Evolutionary conservation across 1,284 basidiomycete species (phyloP).

Genomic region (Cryptococcus sp.): DNA sequence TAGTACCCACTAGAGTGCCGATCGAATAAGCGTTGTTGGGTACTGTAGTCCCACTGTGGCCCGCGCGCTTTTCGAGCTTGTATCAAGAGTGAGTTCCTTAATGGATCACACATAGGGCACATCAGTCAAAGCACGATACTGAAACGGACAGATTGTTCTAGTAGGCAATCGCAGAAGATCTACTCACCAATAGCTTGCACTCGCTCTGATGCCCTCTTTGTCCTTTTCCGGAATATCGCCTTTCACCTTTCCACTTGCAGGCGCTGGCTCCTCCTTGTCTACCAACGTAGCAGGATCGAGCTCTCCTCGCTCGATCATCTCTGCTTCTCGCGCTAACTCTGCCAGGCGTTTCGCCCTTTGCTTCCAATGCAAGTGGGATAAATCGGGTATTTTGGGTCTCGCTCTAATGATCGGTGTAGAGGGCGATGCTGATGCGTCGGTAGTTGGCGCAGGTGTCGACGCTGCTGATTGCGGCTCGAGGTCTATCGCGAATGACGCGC

Average conservation of each 20-base stretch:
- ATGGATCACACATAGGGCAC: conserved; percentile 1
- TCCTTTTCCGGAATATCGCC: conserved; percentile 24
- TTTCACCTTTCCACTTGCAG: conserved; percentile 16
- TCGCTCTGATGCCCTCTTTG: conserved; percentile 24
- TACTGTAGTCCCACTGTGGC: conserved; percentile 53
- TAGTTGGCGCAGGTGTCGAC: background rate
- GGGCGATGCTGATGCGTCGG: conserved; percentile 3
- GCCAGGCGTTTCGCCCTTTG: conserved; percentile 25
- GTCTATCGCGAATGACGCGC: background rate
- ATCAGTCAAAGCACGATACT: background rate
- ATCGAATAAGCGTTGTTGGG: conserved; percentile 46
- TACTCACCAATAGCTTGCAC: conserved; percentile 44
- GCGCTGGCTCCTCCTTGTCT: background rate
- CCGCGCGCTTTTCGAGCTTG: conserved; percentile 48
- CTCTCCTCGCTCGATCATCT: conserved; percentile 17
- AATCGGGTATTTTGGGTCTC: conserved; percentile 14
- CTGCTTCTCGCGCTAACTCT: conserved; percentile 20
- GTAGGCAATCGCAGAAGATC: too few species aligned
- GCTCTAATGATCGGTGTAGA: background rate
- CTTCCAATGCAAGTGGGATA: conserved; percentile 31
- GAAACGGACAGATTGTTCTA: background rate
- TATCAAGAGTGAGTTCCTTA: conserved; percentile 51
- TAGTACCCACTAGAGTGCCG: conserved; percentile 40
- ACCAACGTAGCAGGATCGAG: conserved; percentile 1
- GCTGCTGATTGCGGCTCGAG: background rate